Conservation (phyloP, 495 filamentous ascomycete species). For the Mycothermus thermophilus region DNA sequence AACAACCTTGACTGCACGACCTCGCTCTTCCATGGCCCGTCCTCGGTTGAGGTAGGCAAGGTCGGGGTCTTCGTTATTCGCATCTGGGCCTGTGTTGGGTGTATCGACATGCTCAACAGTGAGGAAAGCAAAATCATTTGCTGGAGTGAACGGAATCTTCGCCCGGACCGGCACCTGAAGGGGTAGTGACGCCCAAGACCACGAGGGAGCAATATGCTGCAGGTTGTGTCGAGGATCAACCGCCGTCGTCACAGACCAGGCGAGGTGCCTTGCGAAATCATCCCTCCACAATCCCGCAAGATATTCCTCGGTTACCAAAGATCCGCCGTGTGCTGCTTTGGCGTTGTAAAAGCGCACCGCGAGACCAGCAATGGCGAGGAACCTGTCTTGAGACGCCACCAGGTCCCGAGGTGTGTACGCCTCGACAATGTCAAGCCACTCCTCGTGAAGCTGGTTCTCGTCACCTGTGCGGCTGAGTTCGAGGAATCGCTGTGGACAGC, state of each 20-base stretch:
- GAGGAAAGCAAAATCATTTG: slow-evolving; percentile 15
- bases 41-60: slow-evolving; percentile 5
- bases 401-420: slow-evolving; percentile 20
- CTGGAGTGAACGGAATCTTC: slow-evolving; percentile 10
- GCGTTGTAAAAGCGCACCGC: slow-evolving; percentile 20
- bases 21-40: slow-evolving; percentile 12
- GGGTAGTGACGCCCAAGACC: slow-evolving; percentile 20
- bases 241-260: slow-evolving; percentile 16
- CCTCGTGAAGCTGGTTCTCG: slow-evolving; percentile 13
- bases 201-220: slow-evolving; percentile 18
- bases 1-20: slow-evolving; percentile 13
- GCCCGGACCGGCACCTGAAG: slow-evolving; percentile 11
- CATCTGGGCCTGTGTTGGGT: not conserved
- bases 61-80: not conserved
- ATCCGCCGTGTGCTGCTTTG: slow-evolving; percentile 11
- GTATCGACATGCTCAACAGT: not conserved
- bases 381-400: slow-evolving; percentile 15
- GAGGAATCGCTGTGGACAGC: slow-evolving; percentile 16
- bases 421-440: slow-evolving; percentile 23
- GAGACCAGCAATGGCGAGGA: slow-evolving; percentile 20
- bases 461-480: slow-evolving; percentile 16
- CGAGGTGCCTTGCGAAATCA: slow-evolving; percentile 16
- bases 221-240: slow-evolving; percentile 7
- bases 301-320: slow-evolving; percentile 14
- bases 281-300: slow-evolving; percentile 20